phyloP scores from a whole-genome alignment of 441 rosid species.

The Syzygium syzygioides region DNA sequence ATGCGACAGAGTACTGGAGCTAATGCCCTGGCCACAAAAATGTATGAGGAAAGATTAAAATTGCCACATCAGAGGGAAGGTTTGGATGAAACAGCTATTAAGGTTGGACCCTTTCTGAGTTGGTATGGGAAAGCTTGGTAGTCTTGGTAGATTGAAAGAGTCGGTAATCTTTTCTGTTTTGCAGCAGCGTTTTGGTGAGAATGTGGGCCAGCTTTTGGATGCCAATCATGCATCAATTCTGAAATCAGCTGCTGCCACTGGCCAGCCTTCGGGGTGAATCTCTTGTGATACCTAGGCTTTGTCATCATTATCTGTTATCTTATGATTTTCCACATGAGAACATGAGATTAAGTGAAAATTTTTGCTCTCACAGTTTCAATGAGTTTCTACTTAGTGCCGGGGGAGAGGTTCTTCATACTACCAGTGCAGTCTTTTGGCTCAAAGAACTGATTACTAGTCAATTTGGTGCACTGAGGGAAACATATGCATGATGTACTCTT shows the following conservation, averaged over 20 bases:
- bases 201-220: slow-evolving; percentile 75
- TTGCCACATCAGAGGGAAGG: slow-evolving; percentile 73
- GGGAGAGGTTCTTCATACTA: neutral
- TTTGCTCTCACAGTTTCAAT: neutral
- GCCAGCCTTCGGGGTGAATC: slow-evolving; percentile 83
- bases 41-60: slow-evolving; percentile 80
- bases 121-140: neutral
- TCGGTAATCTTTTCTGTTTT: neutral
- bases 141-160: neutral
- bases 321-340: neutral
- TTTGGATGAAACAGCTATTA: slow-evolving; percentile 63
- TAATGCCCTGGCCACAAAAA: slow-evolving; percentile 67
- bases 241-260: slow-evolving; percentile 60
- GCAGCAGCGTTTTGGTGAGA: slow-evolving; percentile 68
- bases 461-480: neutral
- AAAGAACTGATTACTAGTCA: neutral
- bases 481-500: neutral
- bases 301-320: neutral
- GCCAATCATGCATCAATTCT: slow-evolving; percentile 69
- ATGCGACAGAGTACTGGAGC: slow-evolving; percentile 73
- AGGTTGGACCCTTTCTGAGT: slow-evolving; percentile 34
- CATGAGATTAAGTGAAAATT: neutral
- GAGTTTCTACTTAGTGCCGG: neutral
- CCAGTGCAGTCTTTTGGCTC: neutral
- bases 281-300: neutral